Evolutionary conservation across 352 stramenopile genomes (phyloP), one percentile per base, ranked within the genome.

Genomic region (Globisporangium acanthophoron): DNA sequence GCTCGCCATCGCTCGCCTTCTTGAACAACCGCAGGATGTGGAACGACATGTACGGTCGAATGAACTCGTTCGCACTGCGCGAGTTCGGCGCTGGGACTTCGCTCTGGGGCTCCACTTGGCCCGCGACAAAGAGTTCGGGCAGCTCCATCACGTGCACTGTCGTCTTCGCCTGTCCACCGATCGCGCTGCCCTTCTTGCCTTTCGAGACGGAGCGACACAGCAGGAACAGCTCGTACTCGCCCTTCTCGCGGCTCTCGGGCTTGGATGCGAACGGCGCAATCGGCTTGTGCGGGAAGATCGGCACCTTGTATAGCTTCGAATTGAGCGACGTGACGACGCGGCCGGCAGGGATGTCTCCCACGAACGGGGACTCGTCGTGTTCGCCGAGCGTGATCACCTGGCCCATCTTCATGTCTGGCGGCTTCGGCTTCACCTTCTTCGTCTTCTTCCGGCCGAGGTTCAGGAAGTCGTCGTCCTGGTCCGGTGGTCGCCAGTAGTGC

Each of bases 11-110:
- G 27, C 73, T 88, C 37, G 81, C 79, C 66, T 91, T 90, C 67
- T 91, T 92, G 61, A 92, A 92, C 31, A 94, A 56, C 3, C 79
- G 77, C 53, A 89, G 65, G 55, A 94, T 89, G 61, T 94, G 85
- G 44, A 94, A 92, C 15, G 77, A 86, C 85, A 92, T 92, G 69
- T 94, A 94, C 27, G 82, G 77, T 5, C 80, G 78, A 51, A 94
- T 94, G 60, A 94, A 94, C 35, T 92, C 76, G 61, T 92, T 92
- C 12, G 85, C 82, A 50, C 74, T 83, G 11, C 79, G 69, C 21
- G 85, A 94, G 51, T 94, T 92, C 0, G 85, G 84, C 0, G 81
- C 81, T 0, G 84, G 84, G 3, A 93, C 84, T 70, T 93, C 80
- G 21, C 91, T 90, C 64, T 92, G 80, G 41, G 84, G 84, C 57